Base-by-base conservation (phyloP, 208 protist genomes). In the Leishmania braziliensis region DNA sequence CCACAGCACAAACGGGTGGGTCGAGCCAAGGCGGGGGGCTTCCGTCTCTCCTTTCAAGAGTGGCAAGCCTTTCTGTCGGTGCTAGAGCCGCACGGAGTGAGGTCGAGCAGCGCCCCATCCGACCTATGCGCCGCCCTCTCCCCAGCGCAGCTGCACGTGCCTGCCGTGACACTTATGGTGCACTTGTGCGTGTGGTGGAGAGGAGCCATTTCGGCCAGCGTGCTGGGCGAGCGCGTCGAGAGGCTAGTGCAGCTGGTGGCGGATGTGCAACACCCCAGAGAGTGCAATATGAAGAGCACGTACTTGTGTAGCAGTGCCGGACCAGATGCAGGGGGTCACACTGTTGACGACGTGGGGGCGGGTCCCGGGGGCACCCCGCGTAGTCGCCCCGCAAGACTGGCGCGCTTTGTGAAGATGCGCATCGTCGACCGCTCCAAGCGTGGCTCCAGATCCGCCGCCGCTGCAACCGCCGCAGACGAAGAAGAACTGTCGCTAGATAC, bases 11-110 rank as follows among this genome's bases (percentile, higher is more conserved):
- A 54, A 36, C 9, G 43, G 20, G 51, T 6, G 63, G 18, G 76
- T 14, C 14, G 76, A 83, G 23, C 1, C 72, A 83, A 80, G 29
- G 68, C 62, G 29, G 77, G 69, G 46, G 70, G 46, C 9, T 96
- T 96, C 80, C 69, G 56, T 36, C 70, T 97, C 46, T 93, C 91
- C 0, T 92, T 94, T 68, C 78, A 90, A 20, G 92, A 95, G 72
- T 95, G 92, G 91, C 92, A 97, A 77, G 88, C 91, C 0, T 80
- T 95, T 14, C 75, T 95, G 51, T 88, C 91, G 0, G 54, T 92
- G 43, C 65, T 94, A 6, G 87, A 92, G 70, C 73, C 29, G n/a
- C 39, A 33, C 54, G 56, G 66, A 29, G 23, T 20, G 16, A 82
- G 62, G 51, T 26, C 70, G 43, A 83, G 58, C 82, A 81, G 81